Base-by-base conservation (phyloP, 2,329 filamentous ascomycete species). In the Exophiala phaeomuriformis region DNA sequence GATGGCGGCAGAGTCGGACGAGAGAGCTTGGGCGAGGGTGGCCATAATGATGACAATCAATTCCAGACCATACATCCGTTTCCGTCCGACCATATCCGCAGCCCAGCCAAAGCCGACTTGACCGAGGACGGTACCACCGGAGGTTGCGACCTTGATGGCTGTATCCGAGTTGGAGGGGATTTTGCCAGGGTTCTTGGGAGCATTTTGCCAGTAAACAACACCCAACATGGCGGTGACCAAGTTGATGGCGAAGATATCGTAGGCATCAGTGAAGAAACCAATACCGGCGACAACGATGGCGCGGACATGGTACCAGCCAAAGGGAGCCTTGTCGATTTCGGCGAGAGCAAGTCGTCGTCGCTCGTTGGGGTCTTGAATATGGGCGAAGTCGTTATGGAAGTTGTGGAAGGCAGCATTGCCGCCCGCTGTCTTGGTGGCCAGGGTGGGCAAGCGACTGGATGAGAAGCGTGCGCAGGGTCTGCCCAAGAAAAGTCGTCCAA, bases 211-310 rank as follows among this genome's bases (percentile, higher is more conserved):
- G 75, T 86, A 91, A 61, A 90, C 86, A 46, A 90, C 82, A 40
- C 87, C 88, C 47, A 90, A 68, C 85, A 90, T 89, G 58, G 80
- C 77, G 30, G 85, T 87, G 59, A 85, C 75, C 65, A 89, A 75
- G 59, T 83, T 85, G 62, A 86, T 84, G 65, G 84, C 83, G 69
- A 93, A 93, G 72, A 90, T 88, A 66, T 86, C 84, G 71, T 90
- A 91, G 8, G 86, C 86, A 67, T 91, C 88, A 10, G 88, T 91
- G 71, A 93, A 93, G 80, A 94, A 93, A 63, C 88, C 88, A 57
- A 91, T 85, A 64, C 88, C 88, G 31, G 87, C 87, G 28, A 91
- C 87, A 5, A 87, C 72, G 50, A 87, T 80, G 53, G 87, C 85
- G 39, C 87, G 80, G 54, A 90, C 80, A 66, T 93, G 88, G 67